Percentiles rank a stretch among this genome's conserved stretches.
Conservation (phyloP, 2,329 filamentous ascomycete genomes). For the Botrytis deweyae region DNA sequence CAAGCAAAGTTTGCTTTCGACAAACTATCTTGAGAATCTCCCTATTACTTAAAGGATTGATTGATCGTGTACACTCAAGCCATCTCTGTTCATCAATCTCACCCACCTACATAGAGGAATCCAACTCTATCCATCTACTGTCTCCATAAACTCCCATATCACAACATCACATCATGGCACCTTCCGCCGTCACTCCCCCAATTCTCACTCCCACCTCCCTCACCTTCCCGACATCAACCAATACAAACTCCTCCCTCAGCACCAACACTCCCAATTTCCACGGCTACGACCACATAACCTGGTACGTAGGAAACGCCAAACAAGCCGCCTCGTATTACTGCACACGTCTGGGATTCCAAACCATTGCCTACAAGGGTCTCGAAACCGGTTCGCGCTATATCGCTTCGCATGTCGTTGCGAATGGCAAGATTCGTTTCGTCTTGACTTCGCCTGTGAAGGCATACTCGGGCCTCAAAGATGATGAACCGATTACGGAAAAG, state of each 20-base stretch:
- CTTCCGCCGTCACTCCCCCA: slow-evolving; percentile 26
- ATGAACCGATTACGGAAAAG: slow-evolving; percentile 60
- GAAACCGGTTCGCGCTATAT: slow-evolving; percentile 82
- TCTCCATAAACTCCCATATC: not conserved
- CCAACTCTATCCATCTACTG: not conserved
- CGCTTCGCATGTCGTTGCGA: slow-evolving; percentile 80
- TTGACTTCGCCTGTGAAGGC: slow-evolving; percentile 79
- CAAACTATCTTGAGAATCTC: not conserved
- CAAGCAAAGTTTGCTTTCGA: slow-evolving; percentile 9
- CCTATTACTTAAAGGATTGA: not conserved
- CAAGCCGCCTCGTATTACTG: slow-evolving; percentile 90
- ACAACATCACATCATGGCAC: slow-evolving; percentile 30
- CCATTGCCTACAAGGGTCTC: slow-evolving; percentile 79
- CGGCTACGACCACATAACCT: slow-evolving; percentile 90
- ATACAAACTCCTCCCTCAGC: slow-evolving; percentile 6
- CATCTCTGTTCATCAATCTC: not conserved
- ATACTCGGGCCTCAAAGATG: slow-evolving; percentile 50
- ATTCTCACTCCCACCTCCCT: slow-evolving; percentile 35
- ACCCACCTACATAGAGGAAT: slow-evolving; percentile 13
- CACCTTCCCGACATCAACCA: slow-evolving; percentile 38
- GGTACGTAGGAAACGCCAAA: slow-evolving; percentile 97
- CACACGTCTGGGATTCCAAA: slow-evolving; percentile 80
- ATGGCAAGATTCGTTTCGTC: slow-evolving; percentile 75
- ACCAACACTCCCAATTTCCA: slow-evolving; percentile 57
- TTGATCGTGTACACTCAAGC: not conserved